These are phyloP conservation scores for Paraglomus brasilianum DNA, from an alignment of 192 early-diverging fungal species.

Conservation along the genomic window DNA sequence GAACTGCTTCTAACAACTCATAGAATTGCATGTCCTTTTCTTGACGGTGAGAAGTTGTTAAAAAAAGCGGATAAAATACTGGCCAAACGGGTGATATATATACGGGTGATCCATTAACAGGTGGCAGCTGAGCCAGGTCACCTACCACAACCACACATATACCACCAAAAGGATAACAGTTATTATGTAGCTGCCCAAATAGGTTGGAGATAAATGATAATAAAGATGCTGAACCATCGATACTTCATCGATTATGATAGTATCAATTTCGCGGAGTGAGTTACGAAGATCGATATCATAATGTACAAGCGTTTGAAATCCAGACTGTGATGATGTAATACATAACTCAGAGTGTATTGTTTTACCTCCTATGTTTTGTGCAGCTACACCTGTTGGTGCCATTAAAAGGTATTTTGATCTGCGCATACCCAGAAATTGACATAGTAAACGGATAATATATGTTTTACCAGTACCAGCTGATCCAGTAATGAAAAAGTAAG, in stretches of 20 bases:
- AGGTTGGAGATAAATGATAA: background rate
- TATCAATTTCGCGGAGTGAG: background rate
- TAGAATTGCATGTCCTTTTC: no score
- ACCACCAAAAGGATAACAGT: background rate
- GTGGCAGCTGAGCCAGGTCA: background rate
- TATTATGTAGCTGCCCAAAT: background rate
- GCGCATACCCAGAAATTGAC: no score
- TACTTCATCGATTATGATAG: background rate
- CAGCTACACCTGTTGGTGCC: background rate
- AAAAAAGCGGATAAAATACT: background rate
- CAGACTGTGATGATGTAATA: background rate
- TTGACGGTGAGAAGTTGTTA: background rate
- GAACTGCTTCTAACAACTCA: no score
- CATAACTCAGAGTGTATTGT: background rate
- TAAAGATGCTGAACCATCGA: background rate
- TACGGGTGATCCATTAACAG: background rate
- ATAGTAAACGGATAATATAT: background rate
- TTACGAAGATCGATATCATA: background rate
- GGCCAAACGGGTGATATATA: background rate
- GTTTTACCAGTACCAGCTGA: background rate
- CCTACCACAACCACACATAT: background rate
- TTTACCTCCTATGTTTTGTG: background rate
- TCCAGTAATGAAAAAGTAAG: conserved; percentile 16
- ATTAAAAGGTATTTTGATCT: background rate
- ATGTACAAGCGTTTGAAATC: background rate